Conservation (phyloP, 2,329 filamentous ascomycete genomes). For the Beauveria sp. region DNA sequence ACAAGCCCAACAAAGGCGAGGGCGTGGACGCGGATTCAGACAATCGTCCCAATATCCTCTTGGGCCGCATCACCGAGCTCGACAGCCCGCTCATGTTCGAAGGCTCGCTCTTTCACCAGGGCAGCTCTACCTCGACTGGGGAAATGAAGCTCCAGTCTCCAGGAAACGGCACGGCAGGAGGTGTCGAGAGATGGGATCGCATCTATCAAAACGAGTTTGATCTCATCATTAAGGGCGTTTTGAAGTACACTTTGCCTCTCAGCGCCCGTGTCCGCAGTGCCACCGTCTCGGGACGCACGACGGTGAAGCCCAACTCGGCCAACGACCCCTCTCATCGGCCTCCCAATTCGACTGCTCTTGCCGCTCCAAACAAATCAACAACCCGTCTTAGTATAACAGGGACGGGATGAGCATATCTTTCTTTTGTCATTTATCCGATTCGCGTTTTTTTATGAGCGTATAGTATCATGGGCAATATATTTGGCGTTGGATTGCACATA, state of each 20-base stretch:
- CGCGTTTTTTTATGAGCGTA: slow-evolving; percentile 2
- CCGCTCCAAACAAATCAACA: slow-evolving; percentile 10
- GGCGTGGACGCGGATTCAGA: slow-evolving; percentile 42
- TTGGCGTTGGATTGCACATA: slow-evolving; percentile 9
- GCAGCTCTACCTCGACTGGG: slow-evolving; percentile 65
- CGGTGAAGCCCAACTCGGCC: slow-evolving; percentile 55
- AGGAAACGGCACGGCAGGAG: slow-evolving; percentile 82
- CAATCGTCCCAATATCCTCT: slow-evolving; percentile 66
- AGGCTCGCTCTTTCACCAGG: slow-evolving; percentile 75
- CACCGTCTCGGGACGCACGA: slow-evolving; percentile 51
- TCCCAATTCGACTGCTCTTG: slow-evolving; percentile 62
- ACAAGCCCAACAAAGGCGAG: slow-evolving; percentile 25
- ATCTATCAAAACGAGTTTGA: slow-evolving; percentile 91
- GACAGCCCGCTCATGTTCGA: slow-evolving; percentile 86
- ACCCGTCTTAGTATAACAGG: slow-evolving; percentile 9
- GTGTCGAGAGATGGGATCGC: slow-evolving; percentile 79
- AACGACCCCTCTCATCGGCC: slow-evolving; percentile 51
- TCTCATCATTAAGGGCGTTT: slow-evolving; percentile 80
- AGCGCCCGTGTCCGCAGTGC: slow-evolving; percentile 53
- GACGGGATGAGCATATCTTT: neutral
- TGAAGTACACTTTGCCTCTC: slow-evolving; percentile 69
- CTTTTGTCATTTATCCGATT: slow-evolving; percentile 10
- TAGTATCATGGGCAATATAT: slow-evolving; percentile 8
- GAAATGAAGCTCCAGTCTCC: slow-evolving; percentile 76
- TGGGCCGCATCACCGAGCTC: slow-evolving; percentile 82